Conservation (phyloP, 1,284 basidiomycete species). For the Puccinia horiana region DNA sequence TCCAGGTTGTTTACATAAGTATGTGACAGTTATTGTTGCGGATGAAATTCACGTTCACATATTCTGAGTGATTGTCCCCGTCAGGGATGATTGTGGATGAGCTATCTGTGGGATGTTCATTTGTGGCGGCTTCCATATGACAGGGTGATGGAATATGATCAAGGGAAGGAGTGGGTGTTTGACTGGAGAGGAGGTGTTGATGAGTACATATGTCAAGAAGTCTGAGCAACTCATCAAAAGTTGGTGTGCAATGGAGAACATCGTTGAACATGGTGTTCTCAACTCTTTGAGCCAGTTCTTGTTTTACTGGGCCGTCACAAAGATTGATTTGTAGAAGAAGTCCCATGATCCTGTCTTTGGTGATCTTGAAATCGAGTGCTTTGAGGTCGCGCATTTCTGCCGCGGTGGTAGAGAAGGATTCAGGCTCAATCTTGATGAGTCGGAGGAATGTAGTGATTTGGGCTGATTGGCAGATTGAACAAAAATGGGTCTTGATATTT, state of each 20-base stretch:
- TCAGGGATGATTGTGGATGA: no score
- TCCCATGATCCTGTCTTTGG: not conserved
- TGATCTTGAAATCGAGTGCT: not conserved
- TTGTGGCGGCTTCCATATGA: no score
- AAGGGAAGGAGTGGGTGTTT: not conserved
- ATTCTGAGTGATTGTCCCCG: no score
- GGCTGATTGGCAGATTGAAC: not conserved
- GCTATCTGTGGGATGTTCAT: no score
- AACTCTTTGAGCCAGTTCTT: not conserved
- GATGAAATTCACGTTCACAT: not conserved
- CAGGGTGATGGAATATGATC: no score
- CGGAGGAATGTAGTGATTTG: not conserved
- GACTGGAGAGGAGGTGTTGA: not conserved
- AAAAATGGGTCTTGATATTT: not conserved
- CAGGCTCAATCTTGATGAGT: not conserved
- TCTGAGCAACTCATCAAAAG: not conserved
- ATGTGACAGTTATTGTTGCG: not conserved
- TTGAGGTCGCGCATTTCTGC: not conserved
- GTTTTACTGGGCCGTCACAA: not conserved
- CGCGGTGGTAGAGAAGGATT: not conserved
- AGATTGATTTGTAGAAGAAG: not conserved
- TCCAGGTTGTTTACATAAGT: not conserved
- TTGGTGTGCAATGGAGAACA: not conserved
- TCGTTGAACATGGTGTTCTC: not conserved
- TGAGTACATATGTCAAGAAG: not conserved